Conservation (phyloP, 2,329 filamentous ascomycete species). For the Magnaporthiopsis rhizophila region DNA sequence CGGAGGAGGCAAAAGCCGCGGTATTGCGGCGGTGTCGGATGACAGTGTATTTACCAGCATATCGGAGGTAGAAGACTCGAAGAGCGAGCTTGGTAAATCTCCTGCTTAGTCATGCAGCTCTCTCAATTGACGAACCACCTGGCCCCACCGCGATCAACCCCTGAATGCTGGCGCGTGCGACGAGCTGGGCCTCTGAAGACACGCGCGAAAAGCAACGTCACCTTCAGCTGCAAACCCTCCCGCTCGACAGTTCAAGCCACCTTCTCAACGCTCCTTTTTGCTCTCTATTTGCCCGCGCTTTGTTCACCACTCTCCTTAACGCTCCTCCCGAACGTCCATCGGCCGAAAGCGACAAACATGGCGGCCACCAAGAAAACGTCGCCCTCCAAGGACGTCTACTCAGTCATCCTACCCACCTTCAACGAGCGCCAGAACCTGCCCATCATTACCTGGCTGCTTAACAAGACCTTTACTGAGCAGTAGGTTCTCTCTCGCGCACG, state of each 20-base stretch:
- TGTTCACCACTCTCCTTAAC: background rate
- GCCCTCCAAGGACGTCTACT: constrained; percentile 67
- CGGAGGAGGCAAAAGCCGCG: background rate
- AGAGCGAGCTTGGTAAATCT: no score
- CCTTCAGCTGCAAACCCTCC: background rate
- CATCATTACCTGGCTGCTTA: constrained; percentile 89
- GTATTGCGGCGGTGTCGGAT: background rate
- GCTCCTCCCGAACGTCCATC: background rate
- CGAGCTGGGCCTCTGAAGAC: background rate
- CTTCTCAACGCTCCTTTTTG: background rate
- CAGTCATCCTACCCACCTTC: constrained; percentile 94
- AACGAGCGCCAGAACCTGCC: constrained; percentile 97
- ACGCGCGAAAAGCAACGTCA: constrained; percentile 2
- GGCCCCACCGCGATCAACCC: background rate
- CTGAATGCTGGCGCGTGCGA: background rate
- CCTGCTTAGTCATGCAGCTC: background rate
- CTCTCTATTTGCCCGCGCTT: background rate
- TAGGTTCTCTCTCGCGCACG: constrained; percentile 34
- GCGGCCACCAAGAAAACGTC: constrained; percentile 30
- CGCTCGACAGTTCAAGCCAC: background rate
- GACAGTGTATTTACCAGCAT: background rate
- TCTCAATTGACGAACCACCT: background rate
- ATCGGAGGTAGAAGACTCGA: background rate
- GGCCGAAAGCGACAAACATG: constrained; percentile 26
- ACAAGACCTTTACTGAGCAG: constrained; percentile 85